Conservation (phyloP, 2,329 filamentous ascomycete genomes). For the Thelonectria discophora region DNA sequence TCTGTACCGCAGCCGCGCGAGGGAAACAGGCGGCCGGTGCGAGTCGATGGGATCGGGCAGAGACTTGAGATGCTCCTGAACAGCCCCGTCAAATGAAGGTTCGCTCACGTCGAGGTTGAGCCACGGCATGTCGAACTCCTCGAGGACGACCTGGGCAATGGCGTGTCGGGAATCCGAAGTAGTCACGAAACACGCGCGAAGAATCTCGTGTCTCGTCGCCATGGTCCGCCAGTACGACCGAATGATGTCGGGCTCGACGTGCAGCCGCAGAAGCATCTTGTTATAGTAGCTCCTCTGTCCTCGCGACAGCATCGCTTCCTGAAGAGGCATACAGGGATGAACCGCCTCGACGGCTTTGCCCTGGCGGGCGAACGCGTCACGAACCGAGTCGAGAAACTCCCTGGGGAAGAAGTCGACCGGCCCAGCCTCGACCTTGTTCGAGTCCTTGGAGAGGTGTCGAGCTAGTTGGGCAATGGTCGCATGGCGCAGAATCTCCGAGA, state of each 20-base stretch:
- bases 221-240: constrained; percentile 69
- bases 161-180: constrained; percentile 69
- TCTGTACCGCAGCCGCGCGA: constrained; percentile 51
- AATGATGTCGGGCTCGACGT: constrained; percentile 59
- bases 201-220: constrained; percentile 73
- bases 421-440: neutral
- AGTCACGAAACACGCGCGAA: constrained; percentile 78
- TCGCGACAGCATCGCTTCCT: constrained; percentile 82
- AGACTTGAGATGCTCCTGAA: constrained; percentile 51
- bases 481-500: constrained; percentile 76
- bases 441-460: constrained; percentile 33
- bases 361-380: constrained; percentile 43
- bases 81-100: constrained; percentile 48
- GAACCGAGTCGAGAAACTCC: constrained; percentile 41
- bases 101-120: constrained; percentile 44
- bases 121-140: constrained; percentile 55
- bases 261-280: constrained; percentile 70
- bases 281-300: constrained; percentile 73
- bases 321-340: constrained; percentile 84
- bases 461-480: constrained; percentile 72
- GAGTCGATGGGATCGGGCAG: constrained; percentile 56
- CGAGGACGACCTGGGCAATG: constrained; percentile 77
- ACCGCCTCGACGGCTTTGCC: constrained; percentile 60
- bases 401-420: constrained; percentile 39
- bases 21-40: constrained; percentile 54